Evolutionary conservation across 2,329 filamentous ascomycete species (phyloP).

Genomic region (Alternaria gansuensis): DNA sequence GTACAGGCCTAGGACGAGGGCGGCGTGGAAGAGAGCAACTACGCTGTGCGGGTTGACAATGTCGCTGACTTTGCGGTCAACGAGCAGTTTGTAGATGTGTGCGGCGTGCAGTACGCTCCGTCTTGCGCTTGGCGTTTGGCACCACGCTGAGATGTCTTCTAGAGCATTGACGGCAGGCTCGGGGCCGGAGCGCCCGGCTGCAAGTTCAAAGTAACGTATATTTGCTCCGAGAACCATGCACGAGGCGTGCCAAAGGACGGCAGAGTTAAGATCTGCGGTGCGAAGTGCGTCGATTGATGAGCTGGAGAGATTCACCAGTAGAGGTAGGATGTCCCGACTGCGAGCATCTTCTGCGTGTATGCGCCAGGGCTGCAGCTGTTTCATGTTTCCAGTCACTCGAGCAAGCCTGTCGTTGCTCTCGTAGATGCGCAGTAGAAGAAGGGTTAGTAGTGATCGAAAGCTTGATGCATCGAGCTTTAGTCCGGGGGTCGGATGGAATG

Average conservation of each 20-base stretch:
- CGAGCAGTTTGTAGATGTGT: constrained; percentile 62
- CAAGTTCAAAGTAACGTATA: constrained; percentile 62
- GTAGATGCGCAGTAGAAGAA: constrained; percentile 46
- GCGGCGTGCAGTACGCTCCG: constrained; percentile 63
- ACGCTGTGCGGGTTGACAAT: constrained; percentile 62
- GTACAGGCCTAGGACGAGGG: constrained; percentile 62
- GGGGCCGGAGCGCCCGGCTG: constrained; percentile 61
- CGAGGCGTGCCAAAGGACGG: constrained; percentile 63
- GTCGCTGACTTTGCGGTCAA: constrained; percentile 62
- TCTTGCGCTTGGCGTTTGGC: constrained; percentile 60
- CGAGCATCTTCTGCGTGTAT: constrained; percentile 60
- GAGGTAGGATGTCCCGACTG: constrained; percentile 53
- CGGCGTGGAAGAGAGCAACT: constrained; percentile 61
- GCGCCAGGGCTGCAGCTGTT: constrained; percentile 50
- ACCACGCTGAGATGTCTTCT: constrained; percentile 62
- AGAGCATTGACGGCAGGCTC: constrained; percentile 59
- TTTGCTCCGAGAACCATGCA: constrained; percentile 63
- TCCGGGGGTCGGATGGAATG: constrained; percentile 45
- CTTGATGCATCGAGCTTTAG: constrained; percentile 44
- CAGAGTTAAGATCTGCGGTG: constrained; percentile 59
- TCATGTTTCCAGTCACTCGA: constrained; percentile 36
- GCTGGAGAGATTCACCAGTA: constrained; percentile 50
- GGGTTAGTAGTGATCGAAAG: constrained; percentile 44
- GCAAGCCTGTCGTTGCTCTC: constrained; percentile 49
- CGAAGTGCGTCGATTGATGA: constrained; percentile 56